Evolutionary conservation across 163 green algal species (phyloP).

Genomic region (Volvox carteri): DNA sequence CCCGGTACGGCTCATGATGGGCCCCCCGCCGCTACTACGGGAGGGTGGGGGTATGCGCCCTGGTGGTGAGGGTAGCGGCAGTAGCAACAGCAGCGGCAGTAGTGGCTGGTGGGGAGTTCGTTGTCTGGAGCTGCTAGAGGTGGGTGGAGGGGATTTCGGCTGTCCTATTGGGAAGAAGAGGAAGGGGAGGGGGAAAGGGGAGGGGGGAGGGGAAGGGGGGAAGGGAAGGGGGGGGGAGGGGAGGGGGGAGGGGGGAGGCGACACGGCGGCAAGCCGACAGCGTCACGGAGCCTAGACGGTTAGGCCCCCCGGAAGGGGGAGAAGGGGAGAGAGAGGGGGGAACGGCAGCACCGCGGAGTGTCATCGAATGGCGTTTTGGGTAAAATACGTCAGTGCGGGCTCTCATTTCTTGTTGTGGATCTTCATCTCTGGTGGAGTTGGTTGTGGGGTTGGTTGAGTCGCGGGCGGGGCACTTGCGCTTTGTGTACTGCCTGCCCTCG

Average conservation of each 20-base stretch:
- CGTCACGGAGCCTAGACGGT: too few species aligned
- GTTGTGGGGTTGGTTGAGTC: too few species aligned
- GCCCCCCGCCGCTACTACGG: neutral
- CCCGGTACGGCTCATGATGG: neutral
- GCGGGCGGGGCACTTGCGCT: too few species aligned
- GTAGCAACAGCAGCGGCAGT: neutral
- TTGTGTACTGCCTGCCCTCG: too few species aligned
- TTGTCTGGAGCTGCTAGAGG: neutral
- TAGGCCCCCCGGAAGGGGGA: too few species aligned
- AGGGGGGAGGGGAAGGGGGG: neutral
- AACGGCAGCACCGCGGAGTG: too few species aligned
- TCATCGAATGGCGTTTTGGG: too few species aligned
- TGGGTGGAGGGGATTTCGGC: neutral
- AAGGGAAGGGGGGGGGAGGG: neutral
- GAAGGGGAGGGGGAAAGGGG: neutral
- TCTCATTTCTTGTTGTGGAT: too few species aligned
- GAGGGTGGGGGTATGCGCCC: neutral
- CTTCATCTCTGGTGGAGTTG: too few species aligned
- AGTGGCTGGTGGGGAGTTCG: neutral
- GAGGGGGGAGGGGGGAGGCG: neutral
- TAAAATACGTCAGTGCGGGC: too few species aligned
- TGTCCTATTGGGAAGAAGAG: neutral
- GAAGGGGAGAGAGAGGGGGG: too few species aligned
- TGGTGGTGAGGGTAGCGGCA: neutral
- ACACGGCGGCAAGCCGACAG: too few species aligned